Conservation (phyloP, 176 grass and related monocot species). For the Phoenix dactylifera region DNA sequence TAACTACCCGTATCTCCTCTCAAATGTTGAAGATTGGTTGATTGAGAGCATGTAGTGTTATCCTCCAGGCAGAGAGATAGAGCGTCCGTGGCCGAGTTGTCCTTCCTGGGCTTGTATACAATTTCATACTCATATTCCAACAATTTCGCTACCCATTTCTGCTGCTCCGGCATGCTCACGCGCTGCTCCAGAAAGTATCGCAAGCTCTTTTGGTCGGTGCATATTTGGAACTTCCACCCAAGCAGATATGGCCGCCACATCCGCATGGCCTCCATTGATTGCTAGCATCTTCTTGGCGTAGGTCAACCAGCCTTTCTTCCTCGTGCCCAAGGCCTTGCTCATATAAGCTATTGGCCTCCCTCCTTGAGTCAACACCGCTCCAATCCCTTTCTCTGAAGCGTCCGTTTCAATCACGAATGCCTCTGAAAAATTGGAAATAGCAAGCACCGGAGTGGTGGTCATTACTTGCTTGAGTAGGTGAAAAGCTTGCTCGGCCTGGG, state of each 20-base stretch:
- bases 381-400: not conserved
- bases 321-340: not conserved
- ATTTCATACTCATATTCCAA: not conserved
- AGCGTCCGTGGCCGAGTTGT: not conserved
- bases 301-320: fast-evolving
- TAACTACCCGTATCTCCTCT: too few species aligned
- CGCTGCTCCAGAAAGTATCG: not conserved
- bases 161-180: not conserved
- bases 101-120: not conserved
- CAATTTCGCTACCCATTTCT: not conserved
- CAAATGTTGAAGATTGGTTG: too few species aligned
- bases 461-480: not conserved
- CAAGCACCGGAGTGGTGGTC: not conserved
- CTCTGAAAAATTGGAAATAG: too few species aligned
- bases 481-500: not conserved
- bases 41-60: not conserved
- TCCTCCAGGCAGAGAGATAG: too few species aligned
- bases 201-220: not conserved
- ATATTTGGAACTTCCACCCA: not conserved
- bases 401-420: not conserved
- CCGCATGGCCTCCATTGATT: not conserved
- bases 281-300: not conserved
- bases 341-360: not conserved
- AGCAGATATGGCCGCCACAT: not conserved
- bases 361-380: not conserved